Evolutionary conservation across 2,329 filamentous ascomycete species (phyloP).

Genomic region (Corynespora cassiicola): DNA sequence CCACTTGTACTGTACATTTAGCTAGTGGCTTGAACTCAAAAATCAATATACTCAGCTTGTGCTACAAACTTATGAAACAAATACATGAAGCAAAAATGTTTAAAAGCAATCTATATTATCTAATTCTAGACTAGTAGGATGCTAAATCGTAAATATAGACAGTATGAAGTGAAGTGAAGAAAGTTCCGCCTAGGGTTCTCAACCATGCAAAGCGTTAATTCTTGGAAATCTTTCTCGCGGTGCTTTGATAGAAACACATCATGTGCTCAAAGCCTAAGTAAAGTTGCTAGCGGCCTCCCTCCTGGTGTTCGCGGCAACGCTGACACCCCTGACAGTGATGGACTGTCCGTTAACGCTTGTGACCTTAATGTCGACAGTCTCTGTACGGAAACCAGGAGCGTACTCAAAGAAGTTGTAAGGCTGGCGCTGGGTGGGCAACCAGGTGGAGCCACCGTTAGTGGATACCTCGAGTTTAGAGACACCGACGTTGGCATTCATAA

Average conservation of each 20-base stretch:
- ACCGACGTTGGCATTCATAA: constrained; percentile 66
- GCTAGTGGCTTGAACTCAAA: no score
- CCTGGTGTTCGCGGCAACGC: constrained; percentile 42
- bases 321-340: constrained; percentile 60
- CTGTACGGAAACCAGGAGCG: constrained; percentile 61
- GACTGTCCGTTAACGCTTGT: constrained; percentile 60
- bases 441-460: constrained; percentile 64
- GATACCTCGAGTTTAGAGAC: constrained; percentile 66
- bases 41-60: no score
- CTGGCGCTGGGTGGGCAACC: constrained; percentile 62
- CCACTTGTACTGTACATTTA: no score
- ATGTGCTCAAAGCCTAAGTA: constrained; percentile 12
- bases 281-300: constrained; percentile 43
- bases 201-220: no score
- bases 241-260: no score
- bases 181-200: no score
- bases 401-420: constrained; percentile 68
- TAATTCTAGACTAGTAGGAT: no score
- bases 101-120: no score
- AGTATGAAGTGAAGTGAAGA: no score
- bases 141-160: no score
- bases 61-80: no score
- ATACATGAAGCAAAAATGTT: constrained; percentile 7
- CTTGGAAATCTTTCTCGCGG: no score
- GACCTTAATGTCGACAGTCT: constrained; percentile 62